Evolutionary conservation across 495 filamentous ascomycete genomes (phyloP).

Genomic region (Annulohypoxylon bovei): DNA sequence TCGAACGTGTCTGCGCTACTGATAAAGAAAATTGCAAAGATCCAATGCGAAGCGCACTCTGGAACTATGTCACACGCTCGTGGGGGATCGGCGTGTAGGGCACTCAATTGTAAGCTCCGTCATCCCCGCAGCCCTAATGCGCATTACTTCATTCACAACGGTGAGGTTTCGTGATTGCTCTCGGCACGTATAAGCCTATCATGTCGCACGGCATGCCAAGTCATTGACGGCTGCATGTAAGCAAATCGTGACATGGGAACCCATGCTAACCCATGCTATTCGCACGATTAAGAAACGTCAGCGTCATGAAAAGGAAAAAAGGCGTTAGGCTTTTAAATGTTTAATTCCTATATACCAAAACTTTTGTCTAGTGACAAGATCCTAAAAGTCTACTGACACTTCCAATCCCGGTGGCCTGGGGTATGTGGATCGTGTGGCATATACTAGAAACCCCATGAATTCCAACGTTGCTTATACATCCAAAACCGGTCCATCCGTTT

Average conservation of each 20-base stretch:
- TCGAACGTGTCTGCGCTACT: not conserved
- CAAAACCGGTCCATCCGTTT: not conserved
- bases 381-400: not conserved
- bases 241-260: not conserved
- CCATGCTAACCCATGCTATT: no score
- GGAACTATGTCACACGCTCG: not conserved
- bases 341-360: slow-evolving; percentile 6
- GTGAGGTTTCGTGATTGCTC: not conserved
- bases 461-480: not conserved
- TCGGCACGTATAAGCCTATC: not conserved
- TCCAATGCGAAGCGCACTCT: not conserved
- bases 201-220: not conserved
- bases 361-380: not conserved
- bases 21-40: not conserved
- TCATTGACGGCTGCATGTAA: not conserved
- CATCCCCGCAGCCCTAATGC: not conserved
- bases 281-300: no score
- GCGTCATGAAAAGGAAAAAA: not conserved
- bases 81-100: not conserved
- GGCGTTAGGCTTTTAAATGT: not conserved
- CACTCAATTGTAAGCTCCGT: not conserved
- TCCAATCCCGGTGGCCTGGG: not conserved
- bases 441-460: not conserved
- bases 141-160: slow-evolving; percentile 4
- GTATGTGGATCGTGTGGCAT: slow-evolving; percentile 11